phyloP scores from a whole-genome alignment of 352 stramenopile genomes.

The Phytophthora vignae region DNA sequence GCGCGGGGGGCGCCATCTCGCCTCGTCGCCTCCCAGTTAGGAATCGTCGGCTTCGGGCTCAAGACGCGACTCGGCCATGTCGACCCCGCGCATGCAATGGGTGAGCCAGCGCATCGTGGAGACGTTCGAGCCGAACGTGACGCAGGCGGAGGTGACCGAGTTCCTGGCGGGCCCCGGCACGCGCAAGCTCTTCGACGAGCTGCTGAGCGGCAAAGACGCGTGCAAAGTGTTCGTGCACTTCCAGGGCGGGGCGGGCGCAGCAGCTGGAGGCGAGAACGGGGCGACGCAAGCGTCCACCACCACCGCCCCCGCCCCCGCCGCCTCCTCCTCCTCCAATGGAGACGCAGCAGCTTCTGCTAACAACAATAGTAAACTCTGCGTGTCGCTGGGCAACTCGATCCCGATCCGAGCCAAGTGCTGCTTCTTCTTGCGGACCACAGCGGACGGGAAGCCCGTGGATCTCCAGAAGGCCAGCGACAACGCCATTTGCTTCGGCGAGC shows the following conservation, averaged over 20 bases:
- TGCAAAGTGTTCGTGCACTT: constrained; percentile 86
- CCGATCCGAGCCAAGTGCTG: constrained; percentile 84
- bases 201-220: constrained; percentile 73
- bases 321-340: background rate
- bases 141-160: constrained; percentile 59
- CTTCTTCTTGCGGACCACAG: constrained; percentile 81
- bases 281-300: no score
- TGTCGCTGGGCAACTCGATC: constrained; percentile 74
- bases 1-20: background rate
- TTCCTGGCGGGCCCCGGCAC: constrained; percentile 64
- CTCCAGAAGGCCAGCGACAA: constrained; percentile 80
- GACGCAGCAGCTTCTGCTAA: constrained; percentile 10
- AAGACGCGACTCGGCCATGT: constrained; percentile 51
- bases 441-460: constrained; percentile 80
- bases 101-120: constrained; percentile 78
- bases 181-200: constrained; percentile 79
- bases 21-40: constrained; percentile 24
- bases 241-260: constrained; percentile 27
- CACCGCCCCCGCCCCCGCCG: no score
- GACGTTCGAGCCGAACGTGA: constrained; percentile 78
- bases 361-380: constrained; percentile 64
- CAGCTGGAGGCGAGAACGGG: constrained; percentile 17
- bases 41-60: constrained; percentile 16
- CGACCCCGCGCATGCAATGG: constrained; percentile 86
- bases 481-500: constrained; percentile 83